Conservation (phyloP, 2,329 filamentous ascomycete genomes). For the Botryosphaeria agaves region DNA sequence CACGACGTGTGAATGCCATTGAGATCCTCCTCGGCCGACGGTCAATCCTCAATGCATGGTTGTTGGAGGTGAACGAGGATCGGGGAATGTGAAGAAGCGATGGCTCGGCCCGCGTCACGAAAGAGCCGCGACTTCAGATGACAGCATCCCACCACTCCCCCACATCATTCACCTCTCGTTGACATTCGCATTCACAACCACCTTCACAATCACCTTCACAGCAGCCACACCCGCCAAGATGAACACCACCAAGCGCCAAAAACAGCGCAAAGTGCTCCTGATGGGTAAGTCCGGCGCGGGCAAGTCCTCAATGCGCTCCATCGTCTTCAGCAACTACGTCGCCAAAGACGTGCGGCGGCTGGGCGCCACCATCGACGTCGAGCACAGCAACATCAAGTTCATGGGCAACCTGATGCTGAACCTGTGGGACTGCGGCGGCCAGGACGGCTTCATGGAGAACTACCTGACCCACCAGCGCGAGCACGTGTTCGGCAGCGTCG, state of each 20-base stretch:
- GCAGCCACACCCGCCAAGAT: background rate
- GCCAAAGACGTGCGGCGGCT: constrained; percentile 85
- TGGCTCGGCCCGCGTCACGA: no score
- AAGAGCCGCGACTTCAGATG: no score
- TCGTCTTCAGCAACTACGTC: constrained; percentile 98
- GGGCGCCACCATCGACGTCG: constrained; percentile 94
- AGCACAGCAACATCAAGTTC: constrained; percentile 97
- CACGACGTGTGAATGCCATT: no score
- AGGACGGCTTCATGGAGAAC: constrained; percentile 97
- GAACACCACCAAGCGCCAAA: constrained; percentile 24
- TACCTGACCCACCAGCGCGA: constrained; percentile 90
- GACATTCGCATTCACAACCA: no score
- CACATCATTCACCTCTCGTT: no score
- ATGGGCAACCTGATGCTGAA: constrained; percentile 95
- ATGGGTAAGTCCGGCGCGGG: constrained; percentile 92
- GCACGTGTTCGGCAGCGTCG: constrained; percentile 92
- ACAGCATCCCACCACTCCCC: no score
- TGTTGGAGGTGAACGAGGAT: no score
- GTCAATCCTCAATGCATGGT: no score
- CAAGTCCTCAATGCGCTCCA: constrained; percentile 95
- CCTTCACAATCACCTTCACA: no score
- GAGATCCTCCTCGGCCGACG: no score
- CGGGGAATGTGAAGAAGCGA: no score
- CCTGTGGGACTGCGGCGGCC: constrained; percentile 96
- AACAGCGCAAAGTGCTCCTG: constrained; percentile 35